A percentile compares a stretch with the other conserved stretches of the same genome.
These are phyloP conservation scores for Didymosphaeria variabile DNA, from an alignment of 2,329 filamentous ascomycete genomes.

Conservation along the genomic window DNA sequence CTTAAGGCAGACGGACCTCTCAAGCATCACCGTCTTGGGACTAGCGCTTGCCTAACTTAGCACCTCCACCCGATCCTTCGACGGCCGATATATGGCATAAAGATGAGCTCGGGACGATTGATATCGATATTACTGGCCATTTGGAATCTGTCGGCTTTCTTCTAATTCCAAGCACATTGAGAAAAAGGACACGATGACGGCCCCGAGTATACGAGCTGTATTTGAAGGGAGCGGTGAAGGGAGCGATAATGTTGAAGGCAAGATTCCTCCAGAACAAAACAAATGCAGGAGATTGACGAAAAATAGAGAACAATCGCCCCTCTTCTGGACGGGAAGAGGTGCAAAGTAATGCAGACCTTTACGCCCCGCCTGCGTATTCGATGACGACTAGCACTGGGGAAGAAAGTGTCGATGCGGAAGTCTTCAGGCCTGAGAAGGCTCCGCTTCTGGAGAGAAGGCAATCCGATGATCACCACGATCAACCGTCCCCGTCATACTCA, in stretches of 20 bases:
- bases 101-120: background rate
- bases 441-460: slow-evolving; percentile 1
- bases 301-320: background rate
- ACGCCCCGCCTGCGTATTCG: slow-evolving; percentile 33
- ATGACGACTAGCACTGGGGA: slow-evolving; percentile 23
- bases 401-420: slow-evolving; percentile 29
- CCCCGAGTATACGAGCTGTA: background rate
- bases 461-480: background rate
- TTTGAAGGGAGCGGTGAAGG: background rate
- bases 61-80: background rate
- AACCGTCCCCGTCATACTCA: background rate
- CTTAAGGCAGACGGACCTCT: background rate
- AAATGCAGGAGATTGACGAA: background rate
- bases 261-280: background rate
- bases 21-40: slow-evolving; percentile 10
- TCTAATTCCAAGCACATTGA: background rate
- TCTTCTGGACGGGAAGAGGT: slow-evolving; percentile 10
- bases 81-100: background rate
- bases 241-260: background rate
- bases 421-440: slow-evolving; percentile 22
- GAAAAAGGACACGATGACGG: background rate
- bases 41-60: slow-evolving; percentile 4
- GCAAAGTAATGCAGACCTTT: slow-evolving; percentile 28
- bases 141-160: background rate
- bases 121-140: background rate